These are phyloP conservation scores for Eutrema salsugineum DNA, from an alignment of 441 rosid genomes.

Conservation along the genomic window DNA sequence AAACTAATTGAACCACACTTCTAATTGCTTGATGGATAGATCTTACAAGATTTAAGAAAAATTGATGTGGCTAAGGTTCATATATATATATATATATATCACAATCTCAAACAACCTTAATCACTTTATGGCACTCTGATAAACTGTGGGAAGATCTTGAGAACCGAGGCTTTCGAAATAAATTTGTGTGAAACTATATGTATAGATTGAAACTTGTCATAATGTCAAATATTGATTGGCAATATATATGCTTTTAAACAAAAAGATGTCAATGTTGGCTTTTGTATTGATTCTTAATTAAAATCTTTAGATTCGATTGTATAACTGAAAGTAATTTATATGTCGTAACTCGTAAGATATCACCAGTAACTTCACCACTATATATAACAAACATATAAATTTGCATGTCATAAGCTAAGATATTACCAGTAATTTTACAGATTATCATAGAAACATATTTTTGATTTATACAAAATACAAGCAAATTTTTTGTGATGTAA, in stretches of 20 bases:
- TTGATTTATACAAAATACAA: background rate
- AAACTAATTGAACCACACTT: too few relatives aligned
- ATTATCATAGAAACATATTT: background rate
- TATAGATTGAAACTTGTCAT: background rate
- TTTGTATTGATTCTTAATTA: background rate
- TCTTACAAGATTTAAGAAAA: too few relatives aligned
- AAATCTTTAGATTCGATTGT: background rate
- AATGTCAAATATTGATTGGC: conserved; percentile 18
- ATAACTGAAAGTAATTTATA: background rate
- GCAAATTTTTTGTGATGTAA: background rate
- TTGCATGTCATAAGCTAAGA: background rate
- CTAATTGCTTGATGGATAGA: too few relatives aligned
- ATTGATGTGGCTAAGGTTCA: too few relatives aligned
- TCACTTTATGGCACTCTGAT: too few relatives aligned
- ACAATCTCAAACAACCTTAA: too few relatives aligned
- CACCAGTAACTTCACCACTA: too few relatives aligned
- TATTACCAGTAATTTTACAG: background rate
- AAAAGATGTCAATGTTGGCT: conserved; percentile 4
- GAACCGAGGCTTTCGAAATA: conserved; percentile 17
- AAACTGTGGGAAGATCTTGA: conserved; percentile 1
- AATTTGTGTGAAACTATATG: conserved; percentile 2
- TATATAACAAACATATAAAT: too few relatives aligned
- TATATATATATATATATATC: too few relatives aligned
- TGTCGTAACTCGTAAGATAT: background rate
- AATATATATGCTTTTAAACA: background rate